A percentile compares a stretch with the other conserved stretches of the same genome.
Conservation (phyloP, 2,329 filamentous ascomycete species). For the Tolypocladium cylindrosporum region DNA sequence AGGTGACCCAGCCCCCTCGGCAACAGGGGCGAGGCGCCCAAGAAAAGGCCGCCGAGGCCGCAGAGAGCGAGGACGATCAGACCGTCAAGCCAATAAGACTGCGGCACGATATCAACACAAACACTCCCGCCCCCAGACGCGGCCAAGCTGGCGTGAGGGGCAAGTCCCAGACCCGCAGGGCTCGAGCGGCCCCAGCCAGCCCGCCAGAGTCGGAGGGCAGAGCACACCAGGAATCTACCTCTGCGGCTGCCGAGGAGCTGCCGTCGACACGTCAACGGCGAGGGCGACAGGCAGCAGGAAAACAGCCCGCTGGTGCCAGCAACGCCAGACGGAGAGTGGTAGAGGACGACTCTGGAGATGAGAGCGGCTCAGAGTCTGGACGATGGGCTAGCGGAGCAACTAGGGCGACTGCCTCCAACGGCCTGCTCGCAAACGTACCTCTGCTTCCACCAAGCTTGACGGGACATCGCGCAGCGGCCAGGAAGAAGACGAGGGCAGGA, state of each 20-base stretch:
- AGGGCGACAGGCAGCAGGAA: background rate
- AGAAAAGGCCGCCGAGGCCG: background rate
- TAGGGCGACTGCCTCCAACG: background rate
- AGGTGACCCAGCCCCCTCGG: no score
- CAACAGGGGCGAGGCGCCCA: background rate
- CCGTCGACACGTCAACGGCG: background rate
- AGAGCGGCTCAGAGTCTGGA: slow-evolving; percentile 1
- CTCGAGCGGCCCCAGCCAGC: background rate
- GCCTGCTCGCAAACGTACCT: background rate
- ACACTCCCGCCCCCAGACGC: background rate
- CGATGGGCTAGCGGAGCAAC: slow-evolving; percentile 5
- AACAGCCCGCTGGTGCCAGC: background rate
- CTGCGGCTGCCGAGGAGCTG: background rate
- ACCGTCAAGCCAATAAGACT: background rate
- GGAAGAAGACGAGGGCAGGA: no score
- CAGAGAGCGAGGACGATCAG: background rate
- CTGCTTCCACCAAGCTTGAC: background rate
- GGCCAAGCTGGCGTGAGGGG: background rate
- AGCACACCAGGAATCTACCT: background rate
- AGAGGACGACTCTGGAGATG: background rate
- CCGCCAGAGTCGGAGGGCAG: background rate
- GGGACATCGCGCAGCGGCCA: background rate
- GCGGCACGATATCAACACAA: background rate
- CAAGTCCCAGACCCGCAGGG: background rate
- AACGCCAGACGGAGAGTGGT: background rate